phyloP scores from a whole-genome alignment of 1,284 basidiomycete genomes.

The Porogramme epimiltina region DNA sequence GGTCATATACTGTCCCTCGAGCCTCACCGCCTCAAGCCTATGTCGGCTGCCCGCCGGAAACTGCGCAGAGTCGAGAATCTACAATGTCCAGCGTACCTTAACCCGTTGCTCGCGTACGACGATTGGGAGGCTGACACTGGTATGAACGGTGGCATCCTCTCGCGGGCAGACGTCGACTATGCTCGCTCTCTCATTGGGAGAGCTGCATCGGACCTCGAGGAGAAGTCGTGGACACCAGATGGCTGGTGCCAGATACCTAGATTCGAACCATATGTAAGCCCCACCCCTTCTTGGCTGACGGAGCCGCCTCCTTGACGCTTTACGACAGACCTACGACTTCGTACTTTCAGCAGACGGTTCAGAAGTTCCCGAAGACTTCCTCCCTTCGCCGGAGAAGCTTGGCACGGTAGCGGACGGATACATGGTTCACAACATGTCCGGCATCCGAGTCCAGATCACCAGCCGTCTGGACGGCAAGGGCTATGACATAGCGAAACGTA shows the following conservation, averaged over 20 bases:
- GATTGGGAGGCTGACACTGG: constrained; percentile 41
- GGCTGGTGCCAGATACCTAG: constrained; percentile 77
- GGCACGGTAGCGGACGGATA: constrained; percentile 67
- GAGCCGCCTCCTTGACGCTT: no score
- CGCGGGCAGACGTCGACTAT: constrained; percentile 78
- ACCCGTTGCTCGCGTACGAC: constrained; percentile 40
- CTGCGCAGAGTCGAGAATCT: constrained; percentile 68
- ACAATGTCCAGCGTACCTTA: constrained; percentile 72
- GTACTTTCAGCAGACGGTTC: constrained; percentile 67
- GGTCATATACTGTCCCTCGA: constrained; percentile 85
- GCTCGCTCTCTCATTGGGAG: constrained; percentile 66
- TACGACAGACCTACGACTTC: constrained; percentile 72
- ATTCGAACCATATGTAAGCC: constrained; percentile 71
- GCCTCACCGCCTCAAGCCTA: constrained; percentile 50
- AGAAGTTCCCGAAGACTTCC: constrained; percentile 63
- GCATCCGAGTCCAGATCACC: constrained; percentile 76
- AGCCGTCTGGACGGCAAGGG: constrained; percentile 82
- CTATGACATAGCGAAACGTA: constrained; percentile 83
- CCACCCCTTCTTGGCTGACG: no score
- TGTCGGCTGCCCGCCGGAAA: constrained; percentile 59
- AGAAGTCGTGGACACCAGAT: constrained; percentile 58
- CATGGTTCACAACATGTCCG: constrained; percentile 74
- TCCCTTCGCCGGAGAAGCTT: constrained; percentile 70
- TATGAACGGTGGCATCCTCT: constrained; percentile 68
- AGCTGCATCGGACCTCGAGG: constrained; percentile 49